These are phyloP conservation scores for Hirsutella thompsonii DNA, from an alignment of 2,329 filamentous ascomycete species.

Conservation along the genomic window DNA sequence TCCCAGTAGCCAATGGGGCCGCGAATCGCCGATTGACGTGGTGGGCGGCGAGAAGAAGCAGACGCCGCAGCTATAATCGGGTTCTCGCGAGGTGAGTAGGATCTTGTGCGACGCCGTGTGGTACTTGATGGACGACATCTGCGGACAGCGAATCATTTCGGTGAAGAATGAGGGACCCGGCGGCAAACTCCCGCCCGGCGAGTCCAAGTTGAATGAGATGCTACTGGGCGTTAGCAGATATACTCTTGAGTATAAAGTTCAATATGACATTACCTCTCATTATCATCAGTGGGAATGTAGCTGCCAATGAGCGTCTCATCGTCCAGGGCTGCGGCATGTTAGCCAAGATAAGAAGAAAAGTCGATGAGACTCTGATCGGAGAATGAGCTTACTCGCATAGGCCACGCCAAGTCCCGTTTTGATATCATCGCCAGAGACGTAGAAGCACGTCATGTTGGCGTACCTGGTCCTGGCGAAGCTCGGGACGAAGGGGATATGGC, in stretches of 20 bases:
- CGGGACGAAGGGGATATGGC: conserved; percentile 21
- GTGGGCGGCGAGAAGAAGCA: conserved; percentile 24
- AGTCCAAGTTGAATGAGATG: conserved; percentile 4
- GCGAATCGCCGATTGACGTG: conserved; percentile 12
- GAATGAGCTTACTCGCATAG: conserved; percentile 28
- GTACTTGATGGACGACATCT: conserved; percentile 35
- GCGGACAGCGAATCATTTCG: conserved; percentile 24
- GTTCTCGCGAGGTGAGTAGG: conserved; percentile 26
- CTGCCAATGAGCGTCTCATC: conserved; percentile 21
- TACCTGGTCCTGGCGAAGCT: conserved; percentile 12
- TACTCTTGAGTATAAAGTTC: too few relatives aligned
- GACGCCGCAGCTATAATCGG: conserved; percentile 17
- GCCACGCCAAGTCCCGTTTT: conserved; percentile 26
- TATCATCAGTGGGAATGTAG: conserved; percentile 29
- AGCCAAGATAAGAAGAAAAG: too few relatives aligned
- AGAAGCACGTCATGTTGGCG: conserved; percentile 26
- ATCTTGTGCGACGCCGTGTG: conserved; percentile 27
- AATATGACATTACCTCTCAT: conserved; percentile 21
- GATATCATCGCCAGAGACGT: conserved; percentile 23
- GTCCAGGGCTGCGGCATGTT: conserved; percentile 16
- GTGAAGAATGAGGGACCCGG: conserved; percentile 8
- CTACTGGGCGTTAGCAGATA: background rate
- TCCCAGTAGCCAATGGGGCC: conserved; percentile 25
- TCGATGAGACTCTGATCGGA: too few relatives aligned
- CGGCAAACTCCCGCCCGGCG: conserved; percentile 1